These are phyloP conservation scores for Solanum aculeatissimum DNA, from an alignment of 305 asterid genomes.

Conservation along the genomic window DNA sequence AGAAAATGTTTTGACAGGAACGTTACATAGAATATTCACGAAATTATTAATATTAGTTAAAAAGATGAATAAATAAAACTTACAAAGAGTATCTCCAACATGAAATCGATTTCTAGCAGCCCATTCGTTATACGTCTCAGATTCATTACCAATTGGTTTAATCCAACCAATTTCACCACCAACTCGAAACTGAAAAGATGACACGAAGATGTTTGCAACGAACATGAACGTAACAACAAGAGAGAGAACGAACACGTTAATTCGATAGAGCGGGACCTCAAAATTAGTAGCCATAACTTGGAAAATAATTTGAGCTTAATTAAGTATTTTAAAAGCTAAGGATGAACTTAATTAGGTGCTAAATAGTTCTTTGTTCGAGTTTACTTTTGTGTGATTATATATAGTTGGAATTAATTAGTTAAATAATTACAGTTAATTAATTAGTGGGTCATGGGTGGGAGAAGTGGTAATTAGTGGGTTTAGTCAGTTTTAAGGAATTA, in stretches of 20 bases:
- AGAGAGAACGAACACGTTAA: constrained; percentile 5
- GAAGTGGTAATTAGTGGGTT: constrained; percentile 5
- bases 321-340: background rate
- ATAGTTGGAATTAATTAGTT: background rate
- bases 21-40: background rate
- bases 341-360: background rate
- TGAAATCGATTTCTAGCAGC: constrained; percentile 65
- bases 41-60: background rate
- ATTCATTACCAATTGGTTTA: constrained; percentile 43
- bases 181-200: constrained; percentile 41
- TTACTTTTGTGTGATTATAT: background rate
- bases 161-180: constrained; percentile 50
- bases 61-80: constrained; percentile 3
- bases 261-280: background rate
- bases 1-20: background rate
- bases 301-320: background rate
- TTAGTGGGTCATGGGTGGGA: background rate
- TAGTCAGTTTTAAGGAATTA: background rate
- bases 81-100: constrained; percentile 56
- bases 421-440: background rate
- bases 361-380: background rate
- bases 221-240: constrained; percentile 12
- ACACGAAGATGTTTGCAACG: constrained; percentile 3
- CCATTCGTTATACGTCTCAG: constrained; percentile 65
- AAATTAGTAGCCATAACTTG: constrained; percentile 23